A percentile compares a stretch with the other conserved stretches of the same genome.
Evolutionary conservation across 768 basidiomycete genomes (phyloP).

Genomic region (Boletus fagicola): DNA sequence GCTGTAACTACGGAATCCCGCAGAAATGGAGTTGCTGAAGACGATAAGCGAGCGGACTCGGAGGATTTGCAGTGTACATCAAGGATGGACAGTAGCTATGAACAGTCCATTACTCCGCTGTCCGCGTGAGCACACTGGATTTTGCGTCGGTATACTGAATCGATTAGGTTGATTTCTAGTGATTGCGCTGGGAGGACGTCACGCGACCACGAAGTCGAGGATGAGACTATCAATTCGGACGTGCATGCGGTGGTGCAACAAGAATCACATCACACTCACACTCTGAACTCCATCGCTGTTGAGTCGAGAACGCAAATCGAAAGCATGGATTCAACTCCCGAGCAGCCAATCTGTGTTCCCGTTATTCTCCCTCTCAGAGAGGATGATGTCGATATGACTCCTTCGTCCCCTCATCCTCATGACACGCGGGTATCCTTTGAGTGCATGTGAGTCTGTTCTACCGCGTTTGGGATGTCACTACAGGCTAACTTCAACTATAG

Average conservation of each 20-base stretch:
- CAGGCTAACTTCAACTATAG: not conserved
- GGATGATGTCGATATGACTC: too few relatives aligned
- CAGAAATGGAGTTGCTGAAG: too few relatives aligned
- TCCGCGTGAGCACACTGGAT: slow-evolving; percentile 3
- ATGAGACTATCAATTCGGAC: not conserved
- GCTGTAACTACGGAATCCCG: too few relatives aligned
- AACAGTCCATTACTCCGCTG: not conserved
- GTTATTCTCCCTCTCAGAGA: not conserved
- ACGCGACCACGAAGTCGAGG: not conserved
- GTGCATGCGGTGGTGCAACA: not conserved
- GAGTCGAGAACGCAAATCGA: not conserved
- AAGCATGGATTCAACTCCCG: not conserved
- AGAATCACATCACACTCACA: not conserved
- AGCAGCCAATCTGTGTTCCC: not conserved
- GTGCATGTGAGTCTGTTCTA: not conserved
- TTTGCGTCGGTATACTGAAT: not conserved
- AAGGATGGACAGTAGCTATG: not conserved
- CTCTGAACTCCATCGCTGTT: not conserved
- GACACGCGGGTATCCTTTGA: not conserved
- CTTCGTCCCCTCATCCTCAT: not conserved
- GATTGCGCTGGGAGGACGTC: not conserved
- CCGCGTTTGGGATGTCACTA: not conserved
- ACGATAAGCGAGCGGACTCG: too few relatives aligned
- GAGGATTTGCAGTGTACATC: too few relatives aligned
- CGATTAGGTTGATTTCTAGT: not conserved